A percentile compares a stretch with the other conserved stretches of the same genome.
Evolutionary conservation across 2,329 filamentous ascomycete species (phyloP).

Genomic region (Exophiala sp.): DNA sequence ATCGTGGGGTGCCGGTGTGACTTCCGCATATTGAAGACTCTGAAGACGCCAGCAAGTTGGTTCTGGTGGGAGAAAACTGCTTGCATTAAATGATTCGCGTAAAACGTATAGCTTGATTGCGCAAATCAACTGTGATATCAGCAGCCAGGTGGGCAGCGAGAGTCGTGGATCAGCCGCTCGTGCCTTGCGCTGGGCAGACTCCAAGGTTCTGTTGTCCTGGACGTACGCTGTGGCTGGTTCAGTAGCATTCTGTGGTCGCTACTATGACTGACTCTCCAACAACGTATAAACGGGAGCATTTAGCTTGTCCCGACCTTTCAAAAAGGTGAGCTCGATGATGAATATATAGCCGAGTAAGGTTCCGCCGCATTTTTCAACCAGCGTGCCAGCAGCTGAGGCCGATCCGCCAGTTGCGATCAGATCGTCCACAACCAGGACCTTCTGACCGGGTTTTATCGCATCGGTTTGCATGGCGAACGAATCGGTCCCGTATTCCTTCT

Average conservation of each 20-base stretch:
- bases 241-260: not conserved
- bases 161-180: too few relatives aligned
- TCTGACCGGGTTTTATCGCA: slow-evolving; percentile 79
- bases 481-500: slow-evolving; percentile 96
- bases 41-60: too few relatives aligned
- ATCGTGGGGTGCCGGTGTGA: too few relatives aligned
- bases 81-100: too few relatives aligned
- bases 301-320: slow-evolving; percentile 88
- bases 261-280: slow-evolving; percentile 57
- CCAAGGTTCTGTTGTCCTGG: not conserved
- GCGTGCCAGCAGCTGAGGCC: slow-evolving; percentile 78
- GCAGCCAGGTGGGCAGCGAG: too few relatives aligned
- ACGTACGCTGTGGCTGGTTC: not conserved
- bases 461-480: slow-evolving; percentile 94
- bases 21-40: too few relatives aligned
- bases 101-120: too few relatives aligned
- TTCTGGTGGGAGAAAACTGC: too few relatives aligned
- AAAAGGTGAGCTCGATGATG: slow-evolving; percentile 90
- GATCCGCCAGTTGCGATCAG: slow-evolving; percentile 98
- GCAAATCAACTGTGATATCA: too few relatives aligned
- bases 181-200: too few relatives aligned
- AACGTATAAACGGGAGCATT: slow-evolving; percentile 79
- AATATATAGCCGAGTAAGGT: slow-evolving; percentile 87
- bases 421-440: slow-evolving; percentile 90
- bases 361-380: slow-evolving; percentile 82